Percentiles rank a stretch among this genome's conserved stretches.
These are phyloP conservation scores for Colletotrichum musae DNA, from an alignment of 2,329 filamentous ascomycete genomes.

Conservation along the genomic window DNA sequence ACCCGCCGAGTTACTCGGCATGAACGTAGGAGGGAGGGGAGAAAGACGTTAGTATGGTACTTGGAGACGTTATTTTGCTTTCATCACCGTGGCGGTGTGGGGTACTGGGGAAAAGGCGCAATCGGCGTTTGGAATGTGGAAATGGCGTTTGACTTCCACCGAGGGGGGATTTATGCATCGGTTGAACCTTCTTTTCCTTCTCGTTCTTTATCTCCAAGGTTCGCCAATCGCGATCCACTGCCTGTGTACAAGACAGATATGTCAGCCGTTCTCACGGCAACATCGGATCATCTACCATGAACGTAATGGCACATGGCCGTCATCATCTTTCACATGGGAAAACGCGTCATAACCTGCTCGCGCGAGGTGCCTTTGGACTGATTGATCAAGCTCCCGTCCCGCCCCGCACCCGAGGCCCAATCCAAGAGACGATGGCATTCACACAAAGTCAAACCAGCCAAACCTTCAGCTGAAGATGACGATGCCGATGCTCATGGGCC, in stretches of 20 bases:
- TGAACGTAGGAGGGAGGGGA: conserved; percentile 5
- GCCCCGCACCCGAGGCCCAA: conserved; percentile 21
- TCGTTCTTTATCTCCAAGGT: neutral
- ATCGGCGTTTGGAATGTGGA: conserved; percentile 9
- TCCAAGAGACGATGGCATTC: conserved; percentile 1
- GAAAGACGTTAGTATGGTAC: too few species aligned
- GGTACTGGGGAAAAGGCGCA: neutral
- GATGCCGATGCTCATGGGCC: neutral
- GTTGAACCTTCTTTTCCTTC: conserved; percentile 2
- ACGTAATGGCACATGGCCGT: neutral
- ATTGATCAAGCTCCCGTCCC: conserved; percentile 27
- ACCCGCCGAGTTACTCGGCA: conserved; percentile 48
- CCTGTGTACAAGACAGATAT: neutral
- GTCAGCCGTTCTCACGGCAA: conserved; percentile 7
- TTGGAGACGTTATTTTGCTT: neutral
- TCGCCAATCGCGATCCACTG: conserved; percentile 17
- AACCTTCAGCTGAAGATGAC: conserved; percentile 7
- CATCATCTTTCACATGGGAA: conserved; percentile 18
- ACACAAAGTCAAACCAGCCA: too few species aligned
- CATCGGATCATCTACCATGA: conserved; percentile 17
- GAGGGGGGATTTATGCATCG: neutral
- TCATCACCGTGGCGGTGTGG: neutral
- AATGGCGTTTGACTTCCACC: neutral
- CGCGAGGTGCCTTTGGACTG: neutral
- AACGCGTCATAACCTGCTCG: conserved; percentile 22